phyloP scores from a whole-genome alignment of 2,329 filamentous ascomycete species.

The Phyllachora maydis region DNA sequence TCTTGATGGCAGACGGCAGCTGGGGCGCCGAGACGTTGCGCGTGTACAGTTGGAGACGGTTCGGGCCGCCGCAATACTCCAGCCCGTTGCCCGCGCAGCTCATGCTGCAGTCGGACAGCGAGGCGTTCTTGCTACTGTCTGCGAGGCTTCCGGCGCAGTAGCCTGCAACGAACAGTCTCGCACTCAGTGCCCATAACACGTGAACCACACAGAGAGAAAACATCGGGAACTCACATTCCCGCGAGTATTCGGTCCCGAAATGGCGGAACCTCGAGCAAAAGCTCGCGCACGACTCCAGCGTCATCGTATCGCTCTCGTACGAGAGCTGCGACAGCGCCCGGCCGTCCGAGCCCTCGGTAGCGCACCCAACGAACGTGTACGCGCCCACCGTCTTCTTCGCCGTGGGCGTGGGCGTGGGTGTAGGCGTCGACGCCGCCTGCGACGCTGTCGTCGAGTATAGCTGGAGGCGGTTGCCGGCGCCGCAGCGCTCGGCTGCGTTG shows the following conservation, averaged over 20 bases:
- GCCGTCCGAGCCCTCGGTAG: conserved; percentile 13
- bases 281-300: conserved; percentile 15
- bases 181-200: too few relatives aligned
- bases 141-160: conserved; percentile 17
- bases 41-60: conserved; percentile 16
- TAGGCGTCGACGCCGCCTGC: too few relatives aligned
- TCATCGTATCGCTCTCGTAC: conserved; percentile 13
- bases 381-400: conserved; percentile 11
- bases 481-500: conserved; percentile 14
- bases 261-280: conserved; percentile 14
- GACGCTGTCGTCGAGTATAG: conserved; percentile 6
- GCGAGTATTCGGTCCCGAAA: conserved; percentile 16
- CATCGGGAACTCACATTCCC: too few relatives aligned
- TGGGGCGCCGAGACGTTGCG: too few relatives aligned
- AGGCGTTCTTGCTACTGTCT: conserved; percentile 10
- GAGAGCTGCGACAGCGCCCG: conserved; percentile 13
- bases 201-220: too few relatives aligned
- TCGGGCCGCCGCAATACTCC: conserved; percentile 16
- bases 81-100: conserved; percentile 13
- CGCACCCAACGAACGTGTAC: conserved; percentile 15
- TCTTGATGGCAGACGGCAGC: too few relatives aligned
- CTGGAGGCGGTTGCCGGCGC: conserved; percentile 12
- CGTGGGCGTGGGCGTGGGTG: conserved; percentile 7
- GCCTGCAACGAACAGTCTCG: conserved; percentile 7
- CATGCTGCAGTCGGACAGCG: conserved; percentile 15